These are phyloP conservation scores for Musa beccarii DNA, from an alignment of 176 grass and related monocot genomes.

Conservation along the genomic window DNA sequence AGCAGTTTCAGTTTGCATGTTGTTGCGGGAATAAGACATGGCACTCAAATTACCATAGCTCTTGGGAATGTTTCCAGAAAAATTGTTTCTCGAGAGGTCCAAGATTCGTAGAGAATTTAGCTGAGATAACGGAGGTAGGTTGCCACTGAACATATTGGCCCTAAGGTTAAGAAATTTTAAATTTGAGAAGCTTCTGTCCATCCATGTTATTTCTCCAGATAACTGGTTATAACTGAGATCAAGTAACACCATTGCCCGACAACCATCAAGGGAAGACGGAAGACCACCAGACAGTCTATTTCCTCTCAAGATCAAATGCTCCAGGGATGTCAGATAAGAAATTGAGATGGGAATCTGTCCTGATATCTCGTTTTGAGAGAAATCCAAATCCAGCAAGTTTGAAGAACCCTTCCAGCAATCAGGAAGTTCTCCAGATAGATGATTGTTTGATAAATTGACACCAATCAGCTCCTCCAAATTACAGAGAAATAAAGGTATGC, in stretches of 20 bases:
- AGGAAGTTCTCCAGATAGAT: neutral
- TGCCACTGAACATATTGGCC: neutral
- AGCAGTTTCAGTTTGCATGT: neutral
- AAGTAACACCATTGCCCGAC: neutral
- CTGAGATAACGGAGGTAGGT: neutral
- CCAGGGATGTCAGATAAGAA: neutral
- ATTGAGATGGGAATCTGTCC: neutral
- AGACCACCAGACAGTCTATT: neutral
- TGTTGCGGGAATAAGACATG: neutral
- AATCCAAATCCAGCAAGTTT: neutral
- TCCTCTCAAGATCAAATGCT: neutral
- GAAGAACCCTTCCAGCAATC: neutral
- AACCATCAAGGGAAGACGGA: neutral
- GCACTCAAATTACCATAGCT: neutral
- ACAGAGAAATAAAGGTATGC: neutral
- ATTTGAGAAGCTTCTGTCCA: neutral
- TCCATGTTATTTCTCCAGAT: neutral
- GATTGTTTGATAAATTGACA: neutral
- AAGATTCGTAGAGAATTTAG: neutral
- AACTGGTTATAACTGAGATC: neutral
- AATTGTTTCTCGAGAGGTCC: neutral
- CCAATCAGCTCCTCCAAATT: neutral
- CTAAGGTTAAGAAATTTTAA: neutral
- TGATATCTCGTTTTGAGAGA: neutral
- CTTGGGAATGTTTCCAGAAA: slow-evolving; percentile 1